Evolutionary conservation across 441 rosid genomes (phyloP).

Genomic region (Adansonia madagascariensis): DNA sequence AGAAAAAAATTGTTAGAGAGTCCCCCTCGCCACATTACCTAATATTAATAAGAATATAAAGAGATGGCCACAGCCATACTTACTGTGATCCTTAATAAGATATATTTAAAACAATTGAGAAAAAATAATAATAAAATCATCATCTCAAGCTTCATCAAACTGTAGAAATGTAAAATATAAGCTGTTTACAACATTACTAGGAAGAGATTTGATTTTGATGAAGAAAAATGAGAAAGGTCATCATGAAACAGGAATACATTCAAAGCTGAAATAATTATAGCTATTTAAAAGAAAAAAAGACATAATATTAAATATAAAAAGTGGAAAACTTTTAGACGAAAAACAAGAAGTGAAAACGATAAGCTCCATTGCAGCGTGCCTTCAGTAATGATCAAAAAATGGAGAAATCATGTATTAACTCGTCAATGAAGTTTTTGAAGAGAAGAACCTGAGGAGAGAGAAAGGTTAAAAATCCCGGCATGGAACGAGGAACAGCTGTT

Average conservation of each 20-base stretch:
- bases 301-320: not conserved
- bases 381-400: too few species aligned
- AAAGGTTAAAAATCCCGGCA: slow-evolving; percentile 29
- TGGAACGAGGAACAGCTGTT: slow-evolving; percentile 35
- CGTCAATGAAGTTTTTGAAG: not conserved
- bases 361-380: not conserved
- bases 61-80: not conserved
- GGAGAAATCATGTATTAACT: not conserved
- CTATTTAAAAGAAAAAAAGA: not conserved
- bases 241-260: not conserved
- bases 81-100: not conserved
- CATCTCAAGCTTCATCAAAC: too few species aligned
- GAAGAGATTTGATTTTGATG: not conserved
- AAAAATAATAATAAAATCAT: not conserved
- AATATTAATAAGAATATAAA: not conserved
- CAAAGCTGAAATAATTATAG: not conserved
- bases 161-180: too few species aligned
- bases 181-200: not conserved
- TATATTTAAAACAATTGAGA: not conserved
- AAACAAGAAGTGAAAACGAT: not conserved
- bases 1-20: not conserved
- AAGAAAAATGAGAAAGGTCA: not conserved
- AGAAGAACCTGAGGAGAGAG: slow-evolving; percentile 38
- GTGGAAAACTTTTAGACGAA: not conserved
- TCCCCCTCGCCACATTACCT: not conserved